Base-by-base conservation (phyloP, 129 eudicot species). In the Kitagawia praeruptora region DNA sequence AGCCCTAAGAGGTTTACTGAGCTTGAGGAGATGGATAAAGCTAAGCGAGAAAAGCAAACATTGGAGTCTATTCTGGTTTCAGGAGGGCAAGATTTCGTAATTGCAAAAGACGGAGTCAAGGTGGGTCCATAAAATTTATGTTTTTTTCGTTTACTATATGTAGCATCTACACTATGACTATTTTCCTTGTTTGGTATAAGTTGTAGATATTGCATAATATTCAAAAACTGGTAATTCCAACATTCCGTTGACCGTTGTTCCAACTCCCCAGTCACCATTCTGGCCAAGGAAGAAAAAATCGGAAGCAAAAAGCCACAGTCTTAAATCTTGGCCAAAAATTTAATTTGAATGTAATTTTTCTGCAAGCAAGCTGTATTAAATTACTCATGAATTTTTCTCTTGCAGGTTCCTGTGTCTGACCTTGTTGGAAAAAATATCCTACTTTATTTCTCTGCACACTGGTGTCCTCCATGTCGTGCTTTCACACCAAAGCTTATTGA, bases 391-490 rank as follows among this genome's bases (percentile, higher is more conserved):
- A 16, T 44, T 25, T 48, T 58, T n/a, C 73, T 83, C 73, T 78
- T 64, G 80, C 78, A 93, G 98, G 41, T 91, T 72, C 91, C 86
- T 4, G 90, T 93, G 1, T 85, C 96, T 49, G 89, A 89, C 81
- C 88, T 93, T 58, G 97, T 88, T 23, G 98, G 98, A 9, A 91
- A 91, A 70, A 72, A 69, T 48, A 77, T 89, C 39, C 90, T 93
- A 8, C 81, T 93, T 5, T 93, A 91, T 84, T 93, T 93, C 82
- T 91, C 98, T 1, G 97, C 98, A 0, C 89, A 91, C 15, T 93
- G 97, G 98, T 93, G 97, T 69, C 97, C 96, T 39, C 97, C 97
- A 1, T 93, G 98, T 61, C 96, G 96, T 12, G 88, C 87, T 14
- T 93, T 93, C 80, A 89, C 92, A 14, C 98, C 98, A 38, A 87